Evolutionary conservation across 2,329 filamentous ascomycete genomes (phyloP).

Genomic region (Mycosphaerella sp.): DNA sequence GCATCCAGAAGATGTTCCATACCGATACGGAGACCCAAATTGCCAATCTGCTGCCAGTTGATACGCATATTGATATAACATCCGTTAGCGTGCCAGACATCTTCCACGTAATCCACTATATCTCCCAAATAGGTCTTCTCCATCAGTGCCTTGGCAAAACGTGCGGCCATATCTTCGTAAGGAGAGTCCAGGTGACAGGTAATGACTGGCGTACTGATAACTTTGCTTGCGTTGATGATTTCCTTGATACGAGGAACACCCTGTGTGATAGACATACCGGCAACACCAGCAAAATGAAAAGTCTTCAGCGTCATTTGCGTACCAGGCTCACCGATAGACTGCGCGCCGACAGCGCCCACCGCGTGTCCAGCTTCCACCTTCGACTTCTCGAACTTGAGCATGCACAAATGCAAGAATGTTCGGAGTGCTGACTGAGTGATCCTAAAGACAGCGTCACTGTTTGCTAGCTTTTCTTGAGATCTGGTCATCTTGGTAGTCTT

Average conservation of each 20-base stretch:
- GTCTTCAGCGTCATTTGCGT: constrained; percentile 99
- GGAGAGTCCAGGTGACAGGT: constrained; percentile 76
- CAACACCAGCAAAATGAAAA: constrained; percentile 99
- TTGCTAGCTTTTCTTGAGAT: constrained; percentile 23
- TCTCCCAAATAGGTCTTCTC: constrained; percentile 92
- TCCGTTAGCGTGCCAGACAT: constrained; percentile 74
- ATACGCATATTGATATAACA: constrained; percentile 76
- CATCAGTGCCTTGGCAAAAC: constrained; percentile 84
- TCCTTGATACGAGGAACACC: constrained; percentile 99
- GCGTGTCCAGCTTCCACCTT: constrained; percentile 92
- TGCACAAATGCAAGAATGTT: constrained; percentile 72
- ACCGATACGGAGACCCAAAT: constrained; percentile 74
- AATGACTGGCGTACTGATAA: constrained; percentile 91
- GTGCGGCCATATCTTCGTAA: constrained; percentile 69
- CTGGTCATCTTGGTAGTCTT: constrained; percentile 29
- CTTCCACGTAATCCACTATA: constrained; percentile 72
- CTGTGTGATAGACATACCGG: constrained; percentile 98
- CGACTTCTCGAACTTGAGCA: constrained; percentile 85
- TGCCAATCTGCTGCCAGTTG: constrained; percentile 69
- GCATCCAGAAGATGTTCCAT: constrained; percentile 67
- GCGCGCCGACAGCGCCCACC: constrained; percentile 90
- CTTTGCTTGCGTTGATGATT: constrained; percentile 96
- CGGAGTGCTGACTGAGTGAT: constrained; percentile 64
- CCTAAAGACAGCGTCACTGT: constrained; percentile 64
- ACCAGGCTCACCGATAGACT: constrained; percentile 96